Evolutionary conservation across 768 basidiomycete genomes (phyloP), one percentile per base, ranked within the genome.

Genomic region (Leucocoprinus birnbaumii): DNA sequence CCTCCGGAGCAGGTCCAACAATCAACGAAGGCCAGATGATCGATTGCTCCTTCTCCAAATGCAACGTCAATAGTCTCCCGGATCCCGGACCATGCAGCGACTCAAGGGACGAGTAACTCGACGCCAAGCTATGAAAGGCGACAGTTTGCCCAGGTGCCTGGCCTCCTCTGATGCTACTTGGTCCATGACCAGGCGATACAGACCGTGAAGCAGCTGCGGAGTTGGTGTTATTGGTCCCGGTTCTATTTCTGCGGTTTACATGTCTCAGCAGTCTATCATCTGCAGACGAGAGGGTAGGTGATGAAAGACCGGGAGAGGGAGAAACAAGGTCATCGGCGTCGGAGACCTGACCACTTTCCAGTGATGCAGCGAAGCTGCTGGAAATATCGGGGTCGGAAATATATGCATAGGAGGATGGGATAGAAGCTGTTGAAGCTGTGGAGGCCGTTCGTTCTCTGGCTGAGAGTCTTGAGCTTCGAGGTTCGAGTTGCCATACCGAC

Each of bases 21-120:
- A 92, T 80, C 34, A 92, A 73, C 5, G 87, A 87, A 0, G 90
- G 90, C 90, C 90, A 92, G 41, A 92, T 91, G 40, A 84, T 78
- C 5, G 88, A 85, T 58, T 86, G 80, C 18, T 85, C 81, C 68
- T 92, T 92, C 65, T 92, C 90, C 61, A 92, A 66, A 68, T 92
- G 88, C 46, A 92, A 71, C 4, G 90, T 92, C 60, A 92, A 66
- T 38, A 92, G 74, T 57, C 86, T 75, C n/a, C 85, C 86, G 1
- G 84, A 76, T 14, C 76, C 74, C 2, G 75, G 71, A 16, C 78
- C 73, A 50, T 84, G 82, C 31, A 87, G 65, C 4, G 88, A 90
- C 59, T 91, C 89, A 51, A 92, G 71, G 3, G 89, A 91, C 14
- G 89, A 89, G 65, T 82, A 84, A 0, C 88, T 90, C n/a, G 89